Evolutionary conservation across 176 grass and related monocot species (phyloP).

Genomic region (Lolium perenne): DNA sequence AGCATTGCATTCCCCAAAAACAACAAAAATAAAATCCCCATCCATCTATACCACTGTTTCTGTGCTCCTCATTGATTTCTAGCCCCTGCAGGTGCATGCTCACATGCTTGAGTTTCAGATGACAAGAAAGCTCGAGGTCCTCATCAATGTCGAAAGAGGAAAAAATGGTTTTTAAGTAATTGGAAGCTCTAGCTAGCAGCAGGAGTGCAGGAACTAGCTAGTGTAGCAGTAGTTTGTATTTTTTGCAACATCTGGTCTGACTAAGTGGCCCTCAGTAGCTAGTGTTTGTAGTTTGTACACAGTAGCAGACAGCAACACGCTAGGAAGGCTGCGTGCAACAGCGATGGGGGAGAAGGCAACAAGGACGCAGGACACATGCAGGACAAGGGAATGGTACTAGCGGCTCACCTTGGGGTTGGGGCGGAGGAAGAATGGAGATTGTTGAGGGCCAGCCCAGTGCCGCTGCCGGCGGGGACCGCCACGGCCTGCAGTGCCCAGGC

Average conservation of each 20-base stretch:
- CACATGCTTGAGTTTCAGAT: conserved; percentile 23
- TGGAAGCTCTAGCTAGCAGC: neutral
- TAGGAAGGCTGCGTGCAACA: conserved; percentile 29
- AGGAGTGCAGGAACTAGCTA: neutral
- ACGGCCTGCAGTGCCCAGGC: conserved; percentile 81
- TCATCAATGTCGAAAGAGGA: conserved; percentile 34
- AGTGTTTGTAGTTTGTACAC: conserved; percentile 10
- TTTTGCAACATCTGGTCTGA: conserved; percentile 38
- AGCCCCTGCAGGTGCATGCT: conserved; percentile 4
- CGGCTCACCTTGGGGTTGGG: conserved; percentile 64
- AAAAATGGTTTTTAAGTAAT: neutral
- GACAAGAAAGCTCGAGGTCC: neutral
- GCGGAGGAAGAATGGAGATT: conserved; percentile 53
- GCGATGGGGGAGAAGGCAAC: conserved; percentile 23
- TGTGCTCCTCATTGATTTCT: conserved; percentile 5
- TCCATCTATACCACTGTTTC: neutral
- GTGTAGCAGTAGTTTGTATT: neutral
- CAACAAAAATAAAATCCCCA: neutral
- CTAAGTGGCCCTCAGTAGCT: conserved; percentile 11
- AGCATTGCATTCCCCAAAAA: conserved; percentile 32
- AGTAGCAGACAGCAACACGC: conserved; percentile 33
- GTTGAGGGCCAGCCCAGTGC: conserved; percentile 53
- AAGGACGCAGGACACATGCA: neutral
- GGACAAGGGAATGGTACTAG: conserved; percentile 6
- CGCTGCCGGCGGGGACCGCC: conserved; percentile 66